Evolutionary conservation across 208 protist genomes (phyloP), one percentile per base, ranked within the genome.

Genomic region (Perkinsela sp.): DNA sequence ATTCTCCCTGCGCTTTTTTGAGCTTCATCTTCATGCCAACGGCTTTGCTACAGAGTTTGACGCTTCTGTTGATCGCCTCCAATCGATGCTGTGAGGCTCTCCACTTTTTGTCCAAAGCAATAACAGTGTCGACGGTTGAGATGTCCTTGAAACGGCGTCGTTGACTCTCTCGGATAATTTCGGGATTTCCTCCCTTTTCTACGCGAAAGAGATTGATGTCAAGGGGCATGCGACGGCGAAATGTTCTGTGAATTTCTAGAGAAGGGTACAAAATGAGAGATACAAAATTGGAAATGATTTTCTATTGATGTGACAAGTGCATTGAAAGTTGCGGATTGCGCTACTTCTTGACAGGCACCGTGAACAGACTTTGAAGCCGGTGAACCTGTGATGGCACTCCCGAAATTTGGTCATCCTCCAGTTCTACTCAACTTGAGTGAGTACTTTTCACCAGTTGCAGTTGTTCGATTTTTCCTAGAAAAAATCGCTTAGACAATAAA

Each of bases 121-220:
- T 88, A 32, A 97, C 79, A 31, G 79, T 71, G 72, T 96, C 90
- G 28, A 98, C 93, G 31, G 89, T 65, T 1, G 71, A 69, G n/a
- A 89, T 81, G 69, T 89, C 81, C 0, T 80, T 76, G 75, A 80
- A 93, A 67, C 95, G 87, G n/a, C 90, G 80, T 40, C 89, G 79
- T 85, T 97, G 84, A 66, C 91, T 96, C 80, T 97, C 89, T 40
- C 88, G 84, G 66, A 98, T 79, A 1, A 94, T 67, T 32, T 95
- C 82, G 29, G 90, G 90, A 31, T 92, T 87, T 32, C 88, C 90
- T 31, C 80, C 83, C 71, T 87, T 78, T 29, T 94, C 82, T 31
- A 91, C 83, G 40, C 95, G 90, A 70, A 98, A 95, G 2, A 94
- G 73, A 32, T 87, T 76, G 73, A 98, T 95, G 77, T 98, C 95